Base-by-base conservation (phyloP, 306 rosid genomes). In the Prunus mongolica region DNA sequence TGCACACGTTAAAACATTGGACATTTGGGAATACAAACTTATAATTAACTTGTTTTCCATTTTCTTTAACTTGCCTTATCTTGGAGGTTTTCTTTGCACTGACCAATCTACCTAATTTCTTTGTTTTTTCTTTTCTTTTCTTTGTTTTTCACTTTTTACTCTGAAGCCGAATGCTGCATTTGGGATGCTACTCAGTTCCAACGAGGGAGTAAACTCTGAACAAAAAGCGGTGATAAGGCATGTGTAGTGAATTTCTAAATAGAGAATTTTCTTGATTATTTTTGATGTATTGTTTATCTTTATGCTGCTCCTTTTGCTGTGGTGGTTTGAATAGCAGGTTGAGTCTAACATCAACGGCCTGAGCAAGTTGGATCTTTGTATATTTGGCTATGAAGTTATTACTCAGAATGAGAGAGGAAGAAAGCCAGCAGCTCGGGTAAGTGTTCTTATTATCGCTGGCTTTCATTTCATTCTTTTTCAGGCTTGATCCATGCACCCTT, bases 361-460 rank as follows among this genome's bases (percentile, higher is more conserved):
- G 79, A 92, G 67, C 58, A 69, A 76, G 65, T 28, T 19, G 72
- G 24, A 38, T 71, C 15, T 27, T 9, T 25, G 15, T 13, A 27
- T 32, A 6, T 72, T 8, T 73, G 49, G 49, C 65, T 73, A n/a
- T 25, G 4, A 46, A 41, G 19, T 45, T 13, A 45, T 63, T 44
- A 15, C 16, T 69, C 65, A 3, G 2, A 38, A 41, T 50, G 67
- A 20, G 65, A 57, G 71, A 69, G 74, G 68, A 79, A 68, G 86
- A 85, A 91, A 85, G 90, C 91, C 90, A 91, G 88, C 86, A 74
- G 75, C 72, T 84, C 74, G 71, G 95, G 98, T 91, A 89, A 93
- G 97, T 93, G 74, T 79, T 79, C 73, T 75, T 81, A 86, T 83
- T 81, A 83, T 82, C 65, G 95, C 92, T 88, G 98, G 97, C 90